Evolutionary conservation across 2,329 filamentous ascomycete species (phyloP).

Genomic region (Colletotrichum cuscutae): DNA sequence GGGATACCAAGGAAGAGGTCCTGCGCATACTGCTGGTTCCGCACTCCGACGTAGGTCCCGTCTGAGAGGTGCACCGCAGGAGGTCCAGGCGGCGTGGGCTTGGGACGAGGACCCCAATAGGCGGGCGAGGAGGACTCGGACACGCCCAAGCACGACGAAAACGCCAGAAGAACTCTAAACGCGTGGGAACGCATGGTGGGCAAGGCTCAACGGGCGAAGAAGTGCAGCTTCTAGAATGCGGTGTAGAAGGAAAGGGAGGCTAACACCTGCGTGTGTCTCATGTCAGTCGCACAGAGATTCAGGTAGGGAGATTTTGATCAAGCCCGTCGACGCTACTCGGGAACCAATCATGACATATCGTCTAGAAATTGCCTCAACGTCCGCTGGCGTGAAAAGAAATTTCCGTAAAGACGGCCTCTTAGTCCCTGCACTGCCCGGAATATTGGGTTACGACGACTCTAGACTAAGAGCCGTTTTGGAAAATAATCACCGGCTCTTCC

Average conservation of each 20-base stretch:
- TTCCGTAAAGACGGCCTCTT: background rate
- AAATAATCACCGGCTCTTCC: background rate
- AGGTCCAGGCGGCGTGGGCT: slow-evolving; percentile 9
- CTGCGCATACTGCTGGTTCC: slow-evolving; percentile 52
- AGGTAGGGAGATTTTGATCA: background rate
- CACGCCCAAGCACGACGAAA: slow-evolving; percentile 12
- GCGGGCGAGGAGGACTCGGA: slow-evolving; percentile 12
- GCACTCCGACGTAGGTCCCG: slow-evolving; percentile 52
- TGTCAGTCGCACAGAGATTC: background rate
- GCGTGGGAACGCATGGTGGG: slow-evolving; percentile 17
- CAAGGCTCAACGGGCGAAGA: slow-evolving; percentile 17
- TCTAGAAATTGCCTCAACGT: slow-evolving; percentile 6
- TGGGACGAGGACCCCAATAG: background rate
- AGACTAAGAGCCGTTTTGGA: slow-evolving; percentile 9
- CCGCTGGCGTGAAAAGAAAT: background rate
- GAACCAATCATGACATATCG: background rate
- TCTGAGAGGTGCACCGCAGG: slow-evolving; percentile 27
- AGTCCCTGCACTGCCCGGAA: background rate
- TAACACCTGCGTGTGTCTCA: slow-evolving; percentile 14
- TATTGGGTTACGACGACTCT: background rate
- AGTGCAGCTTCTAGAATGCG: slow-evolving; percentile 5
- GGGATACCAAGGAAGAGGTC: slow-evolving; percentile 73
- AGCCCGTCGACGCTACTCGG: background rate
- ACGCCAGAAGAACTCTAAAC: slow-evolving; percentile 28
- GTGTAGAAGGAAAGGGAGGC: background rate